Percentiles rank a stretch among this genome's conserved stretches.
Evolutionary conservation across 2,329 filamentous ascomycete species (phyloP).

Genomic region (Gnomoniopsis smithogilvyi): DNA sequence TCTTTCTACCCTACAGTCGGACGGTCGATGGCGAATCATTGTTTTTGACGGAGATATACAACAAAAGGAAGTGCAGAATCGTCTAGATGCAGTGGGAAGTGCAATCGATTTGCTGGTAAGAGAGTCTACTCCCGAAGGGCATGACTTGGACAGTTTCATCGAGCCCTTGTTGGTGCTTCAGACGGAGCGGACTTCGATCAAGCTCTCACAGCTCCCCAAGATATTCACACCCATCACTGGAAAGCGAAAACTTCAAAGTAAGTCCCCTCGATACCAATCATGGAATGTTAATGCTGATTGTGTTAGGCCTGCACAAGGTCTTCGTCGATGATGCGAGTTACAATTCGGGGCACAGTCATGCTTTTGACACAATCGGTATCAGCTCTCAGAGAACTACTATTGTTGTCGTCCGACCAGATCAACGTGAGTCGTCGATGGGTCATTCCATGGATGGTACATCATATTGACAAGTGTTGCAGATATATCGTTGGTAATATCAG

Average conservation of each 20-base stretch:
- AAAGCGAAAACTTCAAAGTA: constrained; percentile 52
- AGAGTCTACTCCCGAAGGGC: constrained; percentile 37
- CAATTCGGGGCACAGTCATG: constrained; percentile 52
- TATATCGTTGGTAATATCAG: constrained; percentile 23
- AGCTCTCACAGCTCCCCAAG: constrained; percentile 50
- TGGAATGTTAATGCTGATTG: background rate
- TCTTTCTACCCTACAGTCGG: constrained; percentile 37
- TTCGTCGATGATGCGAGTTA: constrained; percentile 55
- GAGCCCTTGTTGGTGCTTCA: constrained; percentile 53
- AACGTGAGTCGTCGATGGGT: constrained; percentile 41
- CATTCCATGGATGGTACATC: no score
- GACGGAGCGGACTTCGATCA: constrained; percentile 42
- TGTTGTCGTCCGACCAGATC: constrained; percentile 57
- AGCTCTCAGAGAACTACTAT: constrained; percentile 41
- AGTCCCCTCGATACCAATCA: background rate
- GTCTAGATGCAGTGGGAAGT: background rate
- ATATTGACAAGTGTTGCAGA: constrained; percentile 18
- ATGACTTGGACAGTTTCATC: constrained; percentile 52
- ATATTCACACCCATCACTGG: constrained; percentile 56
- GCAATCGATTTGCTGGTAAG: constrained; percentile 25
- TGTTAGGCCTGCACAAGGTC: constrained; percentile 53
- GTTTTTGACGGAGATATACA: constrained; percentile 11
- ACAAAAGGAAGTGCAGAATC: background rate
- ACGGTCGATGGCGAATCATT: constrained; percentile 29
- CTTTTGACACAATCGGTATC: constrained; percentile 55